Base-by-base conservation (phyloP, 768 basidiomycete genomes). In the Pleurotus platypus region DNA sequence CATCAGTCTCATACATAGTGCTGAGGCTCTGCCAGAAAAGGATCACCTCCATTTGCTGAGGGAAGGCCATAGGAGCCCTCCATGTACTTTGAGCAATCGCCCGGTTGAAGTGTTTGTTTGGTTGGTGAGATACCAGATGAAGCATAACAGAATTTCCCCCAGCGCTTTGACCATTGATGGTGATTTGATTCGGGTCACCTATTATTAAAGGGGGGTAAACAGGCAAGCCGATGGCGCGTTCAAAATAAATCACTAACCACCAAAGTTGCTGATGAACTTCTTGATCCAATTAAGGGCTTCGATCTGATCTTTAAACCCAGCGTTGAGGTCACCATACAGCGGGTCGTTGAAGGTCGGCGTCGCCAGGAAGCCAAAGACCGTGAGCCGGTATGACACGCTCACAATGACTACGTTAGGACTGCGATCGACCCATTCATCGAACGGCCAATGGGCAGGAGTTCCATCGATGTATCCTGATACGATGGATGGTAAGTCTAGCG, bases 1-100 rank as follows among this genome's bases (percentile, higher is more conserved):
- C 6, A 22, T n/a, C 42, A 16, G 20, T 16, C 42, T 15, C 15
- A 18, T 45, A 45, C 9, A 22, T 12, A 45, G 12, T 56, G 6
- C 54, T 51, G n/a, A 40, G 37, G 24, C 24, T 35, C 30, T 35
- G 11, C 30, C 8, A 35, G 30, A 35, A 11, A 35, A 51, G 37
- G 60, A 69, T 13, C 48, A 86, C 85, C 69, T 73, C 65, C 56
- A 81, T 79, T 63, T 85, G 72, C 55, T 80, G 77, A 0, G 80
- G 78, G 1, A 71, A 69, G 0, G 83, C 76, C 42, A 86, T 49
- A 3, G 82, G 79, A 0, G 75, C 70, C 15, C 85, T 69, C 62
- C 72, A 84, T 20, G 84, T 77, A 61, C 84, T 86, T 66, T 87
- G 85, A 1, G 77, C 81, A 60, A 87, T 86, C 7, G 80, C 85